A percentile compares a stretch with the other conserved stretches of the same genome.
Evolutionary conservation across 306 rosid genomes (phyloP).

Genomic region (Cucumis melo): DNA sequence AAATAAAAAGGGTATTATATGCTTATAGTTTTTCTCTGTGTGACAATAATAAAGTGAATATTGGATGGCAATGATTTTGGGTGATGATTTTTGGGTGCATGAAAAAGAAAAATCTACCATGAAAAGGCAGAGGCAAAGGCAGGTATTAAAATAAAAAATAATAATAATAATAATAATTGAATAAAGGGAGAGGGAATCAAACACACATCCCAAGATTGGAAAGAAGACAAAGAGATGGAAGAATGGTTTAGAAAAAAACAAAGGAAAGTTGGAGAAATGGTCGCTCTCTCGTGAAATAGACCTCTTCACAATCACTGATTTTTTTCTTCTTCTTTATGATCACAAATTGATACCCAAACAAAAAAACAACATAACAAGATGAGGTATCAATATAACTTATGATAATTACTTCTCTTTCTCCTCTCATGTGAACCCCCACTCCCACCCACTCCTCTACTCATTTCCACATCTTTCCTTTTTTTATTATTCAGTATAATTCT

Average conservation of each 20-base stretch:
- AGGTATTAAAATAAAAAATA: too few relatives aligned
- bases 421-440: constrained; percentile 16
- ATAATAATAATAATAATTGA: too few relatives aligned
- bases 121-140: not conserved
- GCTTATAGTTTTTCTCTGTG: not conserved
- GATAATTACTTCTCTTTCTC: not conserved
- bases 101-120: not conserved
- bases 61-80: not conserved
- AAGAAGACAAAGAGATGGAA: constrained; percentile 65
- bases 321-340: not conserved
- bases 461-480: not conserved
- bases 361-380: not conserved
- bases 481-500: too few relatives aligned
- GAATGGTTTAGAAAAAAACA: constrained; percentile 39
- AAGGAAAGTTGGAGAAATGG: constrained; percentile 41
- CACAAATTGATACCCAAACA: not conserved
- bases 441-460: constrained; percentile 4
- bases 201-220: constrained; percentile 59
- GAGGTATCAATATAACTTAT: not conserved
- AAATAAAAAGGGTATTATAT: not conserved
- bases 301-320: not conserved
- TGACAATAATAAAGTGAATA: not conserved
- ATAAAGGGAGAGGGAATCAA: constrained; percentile 20
- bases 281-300: constrained; percentile 57
- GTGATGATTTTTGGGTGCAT: not conserved